Evolutionary conservation across 768 basidiomycete genomes (phyloP).

Genomic region (Termitomyces heimii): DNA sequence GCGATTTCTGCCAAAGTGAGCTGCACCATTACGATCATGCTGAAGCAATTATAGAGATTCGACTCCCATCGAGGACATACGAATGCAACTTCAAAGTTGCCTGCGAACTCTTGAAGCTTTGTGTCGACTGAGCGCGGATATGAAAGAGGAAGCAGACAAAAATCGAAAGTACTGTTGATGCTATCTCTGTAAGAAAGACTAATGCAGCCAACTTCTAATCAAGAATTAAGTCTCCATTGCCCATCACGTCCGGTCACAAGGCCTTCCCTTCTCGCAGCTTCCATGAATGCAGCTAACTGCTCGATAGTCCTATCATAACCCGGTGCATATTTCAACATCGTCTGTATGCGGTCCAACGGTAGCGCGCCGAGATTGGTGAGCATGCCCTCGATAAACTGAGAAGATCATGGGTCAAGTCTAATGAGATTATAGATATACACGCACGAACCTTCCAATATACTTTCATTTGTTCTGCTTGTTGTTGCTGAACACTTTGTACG

Average conservation of each 20-base stretch:
- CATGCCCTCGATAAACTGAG: slow-evolving; percentile 86
- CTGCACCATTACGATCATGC: slow-evolving; percentile 50
- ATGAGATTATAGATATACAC: slow-evolving; percentile 10
- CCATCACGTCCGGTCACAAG: slow-evolving; percentile 66
- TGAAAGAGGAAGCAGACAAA: slow-evolving; percentile 48
- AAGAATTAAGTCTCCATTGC: slow-evolving; percentile 48
- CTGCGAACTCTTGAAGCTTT: slow-evolving; percentile 55
- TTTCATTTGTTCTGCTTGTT: slow-evolving; percentile 80
- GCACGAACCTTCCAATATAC: slow-evolving; percentile 78
- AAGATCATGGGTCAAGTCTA: background rate
- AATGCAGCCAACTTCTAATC: too few relatives aligned
- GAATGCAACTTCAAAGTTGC: slow-evolving; percentile 26
- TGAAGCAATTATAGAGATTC: too few relatives aligned
- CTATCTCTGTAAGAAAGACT: too few relatives aligned
- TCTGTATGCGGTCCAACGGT: slow-evolving; percentile 78
- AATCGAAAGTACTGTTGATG: too few relatives aligned
- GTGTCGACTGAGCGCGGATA: slow-evolving; percentile 56
- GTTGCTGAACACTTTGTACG: slow-evolving; percentile 56
- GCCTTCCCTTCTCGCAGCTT: slow-evolving; percentile 73
- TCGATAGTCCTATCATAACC: slow-evolving; percentile 77
- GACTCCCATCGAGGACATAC: slow-evolving; percentile 27
- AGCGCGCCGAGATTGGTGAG: slow-evolving; percentile 80
- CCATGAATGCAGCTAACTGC: slow-evolving; percentile 75
- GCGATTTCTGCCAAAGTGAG: slow-evolving; percentile 55
- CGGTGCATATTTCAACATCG: slow-evolving; percentile 80